Evolutionary conservation across 1,284 basidiomycete species (phyloP), one percentile per base, ranked within the genome.

Genomic region (Amylostereum areolatum): DNA sequence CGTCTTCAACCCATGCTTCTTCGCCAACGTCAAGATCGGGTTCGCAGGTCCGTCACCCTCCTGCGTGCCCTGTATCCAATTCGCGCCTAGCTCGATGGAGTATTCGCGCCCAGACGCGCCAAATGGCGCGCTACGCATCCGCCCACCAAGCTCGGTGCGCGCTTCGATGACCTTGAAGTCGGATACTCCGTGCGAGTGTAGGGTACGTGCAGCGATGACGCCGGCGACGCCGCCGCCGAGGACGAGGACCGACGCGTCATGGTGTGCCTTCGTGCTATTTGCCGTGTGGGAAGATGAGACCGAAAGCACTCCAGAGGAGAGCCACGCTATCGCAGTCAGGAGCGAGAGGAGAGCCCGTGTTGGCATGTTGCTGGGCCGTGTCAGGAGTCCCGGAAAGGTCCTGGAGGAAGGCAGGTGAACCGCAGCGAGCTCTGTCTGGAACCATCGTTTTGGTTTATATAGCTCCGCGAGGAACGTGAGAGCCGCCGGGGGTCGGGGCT

Each of bases 31-130:
- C 59, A 74, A 76, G 9, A 85, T 78, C 3, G 83, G 83, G 60
- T 86, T 86, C 9, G 68, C 68, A 31, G 72, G 68, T 6, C 80
- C 80, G 46, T 69, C 59, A 3, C 67, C 73, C 3, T 66, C 62
- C 47, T 79, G 77, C 2, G 80, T 80, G 7, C 85, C 84, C 57
- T 87, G 83, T 35, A 88, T 72, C 85, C 85, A 88, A 57, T 84
- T 85, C 11, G 83, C 76, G 24, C 85, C 84, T 6, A 76, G 62
- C 60, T 88, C 85, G 31, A 87, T 63, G 1, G 70, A 71, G 48
- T 68, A 66, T 24, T 71, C 54, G 43, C 60, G 63, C 3, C 62
- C 66, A 4, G 63, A 44, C 3, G 54, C 62, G 30, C 72, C 78
- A 50, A 85, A 75, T 0, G 59, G 48, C 36, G 66, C 67, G 48